These are phyloP conservation scores for Triticum dicoccoides DNA, from an alignment of 176 grass and related monocot genomes.

Conservation along the genomic window DNA sequence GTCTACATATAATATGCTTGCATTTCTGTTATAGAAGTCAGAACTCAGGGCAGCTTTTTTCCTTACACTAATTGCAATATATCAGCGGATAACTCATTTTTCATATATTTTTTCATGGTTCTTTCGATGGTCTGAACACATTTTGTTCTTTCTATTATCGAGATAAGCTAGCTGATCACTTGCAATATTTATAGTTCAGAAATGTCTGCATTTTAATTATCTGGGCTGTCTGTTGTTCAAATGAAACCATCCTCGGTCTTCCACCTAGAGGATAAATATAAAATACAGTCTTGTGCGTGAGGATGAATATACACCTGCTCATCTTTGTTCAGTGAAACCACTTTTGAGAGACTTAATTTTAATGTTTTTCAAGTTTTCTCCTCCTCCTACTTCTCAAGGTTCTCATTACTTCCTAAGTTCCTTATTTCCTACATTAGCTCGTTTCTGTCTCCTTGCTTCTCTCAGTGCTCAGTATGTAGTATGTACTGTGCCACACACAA, in stretches of 20 bases:
- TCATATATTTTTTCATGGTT: not conserved
- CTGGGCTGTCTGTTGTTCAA: not conserved
- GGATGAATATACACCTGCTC: not conserved
- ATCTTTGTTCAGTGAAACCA: constrained; percentile 19
- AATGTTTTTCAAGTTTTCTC: not conserved
- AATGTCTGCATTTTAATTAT: constrained; percentile 1
- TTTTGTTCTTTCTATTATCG: not conserved
- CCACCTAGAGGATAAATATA: not conserved
- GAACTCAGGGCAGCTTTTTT: not conserved
- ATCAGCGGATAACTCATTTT: not conserved
- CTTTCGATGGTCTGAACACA: not conserved
- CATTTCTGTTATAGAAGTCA: not conserved
- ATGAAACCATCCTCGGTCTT: constrained; percentile 16
- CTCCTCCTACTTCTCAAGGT: not conserved
- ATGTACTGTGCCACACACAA: not conserved
- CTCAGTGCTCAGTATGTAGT: not conserved
- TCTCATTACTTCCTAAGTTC: not conserved
- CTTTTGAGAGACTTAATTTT: not conserved
- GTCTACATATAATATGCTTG: not conserved
- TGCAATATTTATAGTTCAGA: not conserved
- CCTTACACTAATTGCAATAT: constrained; percentile 6
- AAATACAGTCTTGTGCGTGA: not conserved
- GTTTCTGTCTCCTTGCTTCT: not conserved
- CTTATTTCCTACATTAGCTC: constrained; percentile 2
- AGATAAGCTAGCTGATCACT: not conserved